Conservation (phyloP, 495 filamentous ascomycete species). For the Aspergillus mulundensis region DNA sequence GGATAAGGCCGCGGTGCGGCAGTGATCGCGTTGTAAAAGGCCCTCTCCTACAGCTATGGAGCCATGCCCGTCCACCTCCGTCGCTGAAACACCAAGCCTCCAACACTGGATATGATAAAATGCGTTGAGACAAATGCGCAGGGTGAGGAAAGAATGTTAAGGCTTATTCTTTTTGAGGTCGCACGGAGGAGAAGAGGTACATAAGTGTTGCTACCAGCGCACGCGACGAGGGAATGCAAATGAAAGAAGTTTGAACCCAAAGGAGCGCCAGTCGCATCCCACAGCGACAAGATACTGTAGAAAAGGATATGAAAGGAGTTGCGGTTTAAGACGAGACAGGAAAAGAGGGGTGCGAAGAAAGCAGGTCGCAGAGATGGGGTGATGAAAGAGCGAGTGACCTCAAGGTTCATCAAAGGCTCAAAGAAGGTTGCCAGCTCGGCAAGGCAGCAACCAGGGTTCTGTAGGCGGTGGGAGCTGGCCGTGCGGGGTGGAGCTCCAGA, state of each 20-base stretch:
- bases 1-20: background rate
- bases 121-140: background rate
- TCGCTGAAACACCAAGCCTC: background rate
- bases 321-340: background rate
- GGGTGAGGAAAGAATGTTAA: background rate
- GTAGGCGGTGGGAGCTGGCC: slow-evolving; percentile 12
- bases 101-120: background rate
- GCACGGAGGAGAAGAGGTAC: slow-evolving; percentile 6
- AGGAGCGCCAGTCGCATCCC: background rate
- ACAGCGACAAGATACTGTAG: background rate
- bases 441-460: slow-evolving; percentile 12
- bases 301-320: background rate
- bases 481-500: slow-evolving; percentile 17
- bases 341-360: background rate
- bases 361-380: slow-evolving; percentile 7
- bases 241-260: background rate
- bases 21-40: slow-evolving; percentile 21
- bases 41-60: slow-evolving; percentile 24
- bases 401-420: background rate
- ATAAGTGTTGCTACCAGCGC: slow-evolving; percentile 3
- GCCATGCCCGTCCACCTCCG: slow-evolving; percentile 28
- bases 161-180: background rate
- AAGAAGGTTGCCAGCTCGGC: slow-evolving; percentile 11
- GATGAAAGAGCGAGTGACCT: slow-evolving; percentile 8
- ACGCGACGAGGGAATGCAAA: slow-evolving; percentile 11